A percentile compares a stretch with the other conserved stretches of the same genome.
phyloP scores from a whole-genome alignment of 345 rosid genomes.

The Lagerstroemia speciosa region DNA sequence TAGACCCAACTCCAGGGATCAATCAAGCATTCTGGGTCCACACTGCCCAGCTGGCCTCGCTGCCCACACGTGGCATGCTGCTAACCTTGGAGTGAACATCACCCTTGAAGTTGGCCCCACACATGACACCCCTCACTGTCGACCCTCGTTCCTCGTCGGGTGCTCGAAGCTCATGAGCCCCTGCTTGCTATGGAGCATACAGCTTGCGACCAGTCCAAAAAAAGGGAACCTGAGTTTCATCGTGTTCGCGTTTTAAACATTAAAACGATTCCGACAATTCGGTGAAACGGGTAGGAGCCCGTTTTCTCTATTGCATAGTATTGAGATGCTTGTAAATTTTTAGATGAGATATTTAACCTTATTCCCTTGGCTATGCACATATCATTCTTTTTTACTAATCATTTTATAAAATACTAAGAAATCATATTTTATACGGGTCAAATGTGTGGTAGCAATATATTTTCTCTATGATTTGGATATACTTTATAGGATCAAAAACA shows the following conservation, averaged over 20 bases:
- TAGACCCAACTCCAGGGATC: not conserved
- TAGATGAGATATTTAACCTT: not conserved
- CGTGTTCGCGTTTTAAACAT: too few species aligned
- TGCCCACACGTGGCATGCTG: constrained; percentile 58
- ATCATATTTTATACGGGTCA: not conserved
- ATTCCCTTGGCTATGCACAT: not conserved
- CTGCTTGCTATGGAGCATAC: constrained; percentile 53
- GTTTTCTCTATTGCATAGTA: not conserved
- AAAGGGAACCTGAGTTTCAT: not conserved
- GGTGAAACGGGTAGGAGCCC: too few species aligned
- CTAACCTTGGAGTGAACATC: constrained; percentile 37
- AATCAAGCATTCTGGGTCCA: constrained; percentile 26
- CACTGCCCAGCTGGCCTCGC: constrained; percentile 70
- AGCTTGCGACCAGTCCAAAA: constrained; percentile 41
- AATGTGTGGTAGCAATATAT: not conserved
- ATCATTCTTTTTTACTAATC: not conserved
- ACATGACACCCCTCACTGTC: constrained; percentile 64
- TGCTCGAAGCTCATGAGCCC: constrained; percentile 65
- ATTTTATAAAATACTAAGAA: not conserved
- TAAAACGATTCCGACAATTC: too few species aligned
- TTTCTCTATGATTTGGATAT: not conserved
- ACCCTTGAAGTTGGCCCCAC: constrained; percentile 66
- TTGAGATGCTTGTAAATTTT: not conserved
- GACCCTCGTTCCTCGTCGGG: constrained; percentile 40
- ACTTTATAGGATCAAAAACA: not conserved